Base-by-base conservation (phyloP, 768 basidiomycete species). In the Postia placenta region DNA sequence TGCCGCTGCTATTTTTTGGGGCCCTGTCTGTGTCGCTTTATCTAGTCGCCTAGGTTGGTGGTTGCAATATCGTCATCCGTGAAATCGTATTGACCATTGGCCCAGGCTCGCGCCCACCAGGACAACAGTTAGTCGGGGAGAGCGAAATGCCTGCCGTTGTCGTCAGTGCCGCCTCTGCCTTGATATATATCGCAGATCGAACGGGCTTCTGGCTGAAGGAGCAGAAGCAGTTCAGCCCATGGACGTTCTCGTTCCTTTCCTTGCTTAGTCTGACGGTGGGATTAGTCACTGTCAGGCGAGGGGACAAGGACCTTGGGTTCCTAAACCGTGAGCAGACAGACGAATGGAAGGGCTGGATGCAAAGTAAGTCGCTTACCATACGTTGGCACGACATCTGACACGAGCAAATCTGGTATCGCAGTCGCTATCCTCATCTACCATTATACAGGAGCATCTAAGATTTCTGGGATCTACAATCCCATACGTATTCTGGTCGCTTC, bases 261-360 rank as follows among this genome's bases (percentile, higher is more conserved):
- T 17, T 85, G n/a, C 55, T 66, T 20, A 67, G 74, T 23, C 67
- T 93, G 23, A 68, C 56, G 7, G 65, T 74, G 17, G 92, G 92
- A 3, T 57, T 91, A 40, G 66, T 64, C 9, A 88, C 83, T 1
- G 66, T 89, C 54, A 83, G 80, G 61, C 76, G 77, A 17, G 76
- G 75, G 15, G 89, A 90, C 55, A 90, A 85, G 59, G 91, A 96
- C 60, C 67, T 87, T 45, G 92, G 92, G 0, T 90, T 93, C 67
- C 70, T 96, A 57, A 94, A 92, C 60, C 76, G 92, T 49, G 89
- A 93, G 43, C 91, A 95, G 65, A 95, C 92, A 1, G 91, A 96
- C 56, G 92, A 96, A 67, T 96, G 92, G 92, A 95, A 95, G 66
- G 92, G 92, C 2, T 96, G 92, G 92, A 96, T 96, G 92, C 92